phyloP scores from a whole-genome alignment of 305 asterid species.

The Fraxinus platypoda region DNA sequence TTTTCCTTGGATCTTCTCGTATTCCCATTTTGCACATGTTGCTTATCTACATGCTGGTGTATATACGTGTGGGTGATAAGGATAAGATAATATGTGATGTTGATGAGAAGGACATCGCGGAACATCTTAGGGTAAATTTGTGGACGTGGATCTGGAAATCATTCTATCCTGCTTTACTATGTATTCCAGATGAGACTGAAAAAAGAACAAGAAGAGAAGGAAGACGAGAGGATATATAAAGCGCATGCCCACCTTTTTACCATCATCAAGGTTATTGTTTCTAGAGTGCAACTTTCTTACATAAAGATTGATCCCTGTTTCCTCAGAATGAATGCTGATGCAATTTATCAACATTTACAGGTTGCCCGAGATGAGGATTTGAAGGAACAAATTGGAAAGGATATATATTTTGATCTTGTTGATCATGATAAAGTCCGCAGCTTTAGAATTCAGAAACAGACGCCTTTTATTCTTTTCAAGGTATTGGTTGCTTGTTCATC shows the following conservation, averaged over 20 bases:
- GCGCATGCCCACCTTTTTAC: conserved; percentile 94
- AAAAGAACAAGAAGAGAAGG: conserved; percentile 79
- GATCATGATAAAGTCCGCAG: conserved; percentile 93
- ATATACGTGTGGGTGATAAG: conserved; percentile 91
- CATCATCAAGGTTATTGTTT: conserved; percentile 69
- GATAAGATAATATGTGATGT: conserved; percentile 92
- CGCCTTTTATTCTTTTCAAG: conserved; percentile 65
- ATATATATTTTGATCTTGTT: conserved; percentile 86
- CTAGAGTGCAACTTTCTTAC: conserved; percentile 7
- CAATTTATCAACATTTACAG: conserved; percentile 35
- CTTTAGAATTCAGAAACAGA: conserved; percentile 85
- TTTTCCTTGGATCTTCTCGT: conserved; percentile 6
- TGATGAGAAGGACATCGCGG: conserved; percentile 95
- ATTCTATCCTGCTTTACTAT: conserved; percentile 2
- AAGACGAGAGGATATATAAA: conserved; percentile 87
- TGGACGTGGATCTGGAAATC: conserved; percentile 14
- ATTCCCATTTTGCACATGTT: conserved; percentile 2
- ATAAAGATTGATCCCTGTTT: conserved; percentile 19
- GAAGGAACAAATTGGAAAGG: conserved; percentile 85
- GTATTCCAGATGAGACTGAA: conserved; percentile 67
- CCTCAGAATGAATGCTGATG: conserved; percentile 23
- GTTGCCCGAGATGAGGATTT: conserved; percentile 96
- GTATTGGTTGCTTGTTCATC: conserved; percentile 19
- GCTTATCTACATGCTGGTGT: conserved; percentile 83
- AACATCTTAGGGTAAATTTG: conserved; percentile 75